Percentiles rank a stretch among this genome's conserved stretches.
These are phyloP conservation scores for Cryomyces minteri DNA, from an alignment of 495 filamentous ascomycete genomes.

Conservation along the genomic window DNA sequence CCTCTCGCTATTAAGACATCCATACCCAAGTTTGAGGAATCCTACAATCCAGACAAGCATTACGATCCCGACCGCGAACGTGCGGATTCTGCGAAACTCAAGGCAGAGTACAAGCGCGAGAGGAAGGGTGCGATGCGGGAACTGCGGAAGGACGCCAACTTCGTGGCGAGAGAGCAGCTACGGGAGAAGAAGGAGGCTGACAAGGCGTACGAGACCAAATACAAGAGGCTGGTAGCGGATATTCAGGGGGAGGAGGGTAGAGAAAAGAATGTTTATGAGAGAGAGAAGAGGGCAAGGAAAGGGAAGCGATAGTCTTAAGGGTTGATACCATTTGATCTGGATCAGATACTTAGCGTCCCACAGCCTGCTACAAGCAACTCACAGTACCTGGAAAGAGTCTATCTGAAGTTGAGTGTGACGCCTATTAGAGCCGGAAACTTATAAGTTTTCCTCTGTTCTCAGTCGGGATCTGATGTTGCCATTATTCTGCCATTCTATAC, in stretches of 20 bases:
- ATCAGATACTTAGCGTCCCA: too few relatives aligned
- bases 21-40: slow-evolving; percentile 92
- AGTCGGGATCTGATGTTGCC: too few relatives aligned
- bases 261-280: slow-evolving; percentile 74
- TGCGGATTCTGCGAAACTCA: slow-evolving; percentile 59
- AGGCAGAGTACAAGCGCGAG: slow-evolving; percentile 83
- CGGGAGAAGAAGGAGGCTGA: slow-evolving; percentile 84
- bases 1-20: slow-evolving; percentile 74
- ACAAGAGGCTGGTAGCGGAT: slow-evolving; percentile 74
- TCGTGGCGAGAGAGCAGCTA: slow-evolving; percentile 76
- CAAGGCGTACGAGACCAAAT: slow-evolving; percentile 75
- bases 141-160: slow-evolving; percentile 81
- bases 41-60: slow-evolving; percentile 84
- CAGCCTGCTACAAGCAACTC: too few relatives aligned
- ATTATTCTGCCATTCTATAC: too few relatives aligned
- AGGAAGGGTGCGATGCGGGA: slow-evolving; percentile 88
- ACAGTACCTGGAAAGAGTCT: too few relatives aligned
- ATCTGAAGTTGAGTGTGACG: too few relatives aligned
- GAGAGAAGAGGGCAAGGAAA: slow-evolving; percentile 53
- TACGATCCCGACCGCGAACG: slow-evolving; percentile 88
- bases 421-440: too few relatives aligned
- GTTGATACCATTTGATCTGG: too few relatives aligned
- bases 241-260: slow-evolving; percentile 86
- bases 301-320: slow-evolving; percentile 19
- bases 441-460: too few relatives aligned